Conservation (phyloP, 1,284 basidiomycete genomes). For the Marasmius oreades region DNA sequence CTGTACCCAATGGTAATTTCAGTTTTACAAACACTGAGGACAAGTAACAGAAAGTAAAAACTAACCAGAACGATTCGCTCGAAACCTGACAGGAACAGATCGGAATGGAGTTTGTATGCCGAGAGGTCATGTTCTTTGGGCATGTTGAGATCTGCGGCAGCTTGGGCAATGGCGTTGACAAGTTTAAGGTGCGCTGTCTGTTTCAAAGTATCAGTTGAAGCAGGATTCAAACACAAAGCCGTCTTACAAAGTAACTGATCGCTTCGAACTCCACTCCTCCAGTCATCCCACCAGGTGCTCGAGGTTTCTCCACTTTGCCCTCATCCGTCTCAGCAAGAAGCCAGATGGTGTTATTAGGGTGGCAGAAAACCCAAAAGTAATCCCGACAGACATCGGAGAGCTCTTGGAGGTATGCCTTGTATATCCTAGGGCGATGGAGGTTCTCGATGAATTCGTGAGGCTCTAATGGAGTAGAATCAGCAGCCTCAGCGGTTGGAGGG, state of each 20-base stretch:
- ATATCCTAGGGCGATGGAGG: slow-evolving; percentile 79
- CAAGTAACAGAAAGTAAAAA: no score
- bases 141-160: slow-evolving; percentile 59
- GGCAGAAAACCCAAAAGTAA: slow-evolving; percentile 99
- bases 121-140: slow-evolving; percentile 68
- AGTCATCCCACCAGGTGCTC: slow-evolving; percentile 96
- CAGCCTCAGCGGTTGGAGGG: slow-evolving; percentile 66
- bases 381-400: slow-evolving; percentile 88
- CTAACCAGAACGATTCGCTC: slow-evolving; percentile 76
- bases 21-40: slow-evolving; percentile 4
- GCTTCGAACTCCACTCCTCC: slow-evolving; percentile 98
- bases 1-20: slow-evolving; percentile 35
- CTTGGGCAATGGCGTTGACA: slow-evolving; percentile 71
- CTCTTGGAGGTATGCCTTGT: slow-evolving; percentile 90
- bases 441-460: slow-evolving; percentile 89
- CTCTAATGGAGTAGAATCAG: slow-evolving; percentile 52
- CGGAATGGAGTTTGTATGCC: slow-evolving; percentile 76
- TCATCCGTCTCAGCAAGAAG: slow-evolving; percentile 78
- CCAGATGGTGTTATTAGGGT: slow-evolving; percentile 92
- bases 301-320: slow-evolving; percentile 81
- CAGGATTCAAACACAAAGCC: slow-evolving; percentile 1
- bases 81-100: slow-evolving; percentile 85
- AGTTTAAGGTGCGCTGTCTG: slow-evolving; percentile 85
- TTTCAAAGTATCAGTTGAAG: slow-evolving; percentile 14
- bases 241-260: slow-evolving; percentile 86